Percentiles rank a stretch among this genome's conserved stretches.
Conservation (phyloP, 2,329 filamentous ascomycete genomes). For the Blumeria graminis region DNA sequence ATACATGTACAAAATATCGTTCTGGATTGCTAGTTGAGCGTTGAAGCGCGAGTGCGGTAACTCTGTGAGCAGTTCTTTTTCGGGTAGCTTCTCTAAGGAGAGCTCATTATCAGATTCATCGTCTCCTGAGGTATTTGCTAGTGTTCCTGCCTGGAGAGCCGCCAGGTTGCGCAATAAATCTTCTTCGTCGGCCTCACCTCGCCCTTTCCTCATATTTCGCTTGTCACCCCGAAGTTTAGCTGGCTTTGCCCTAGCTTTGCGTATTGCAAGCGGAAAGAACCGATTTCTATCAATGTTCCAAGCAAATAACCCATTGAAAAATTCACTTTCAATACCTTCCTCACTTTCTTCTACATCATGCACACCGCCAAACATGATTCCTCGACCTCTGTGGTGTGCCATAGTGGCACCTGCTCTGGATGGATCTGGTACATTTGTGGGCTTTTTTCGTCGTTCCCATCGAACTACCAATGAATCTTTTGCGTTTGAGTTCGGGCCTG, state of each 20-base stretch:
- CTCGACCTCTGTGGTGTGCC: slow-evolving; percentile 79
- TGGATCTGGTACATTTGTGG: slow-evolving; percentile 69
- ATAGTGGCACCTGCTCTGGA: slow-evolving; percentile 74
- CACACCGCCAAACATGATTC: slow-evolving; percentile 83
- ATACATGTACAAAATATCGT: slow-evolving; percentile 81
- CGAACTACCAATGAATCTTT: slow-evolving; percentile 47
- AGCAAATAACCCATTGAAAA: slow-evolving; percentile 76
- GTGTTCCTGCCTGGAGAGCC: slow-evolving; percentile 46
- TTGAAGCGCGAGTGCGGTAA: slow-evolving; percentile 84
- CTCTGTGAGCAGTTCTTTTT: slow-evolving; percentile 47
- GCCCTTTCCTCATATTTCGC: slow-evolving; percentile 37
- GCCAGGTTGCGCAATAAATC: slow-evolving; percentile 72
- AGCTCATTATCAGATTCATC: slow-evolving; percentile 24
- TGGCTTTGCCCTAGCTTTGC: slow-evolving; percentile 45
- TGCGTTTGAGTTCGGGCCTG: slow-evolving; percentile 38
- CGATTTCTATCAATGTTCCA: slow-evolving; percentile 93
- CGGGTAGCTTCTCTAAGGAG: slow-evolving; percentile 30
- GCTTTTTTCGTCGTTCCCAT: slow-evolving; percentile 86
- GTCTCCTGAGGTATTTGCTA: slow-evolving; percentile 28
- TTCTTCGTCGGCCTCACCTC: slow-evolving; percentile 75
- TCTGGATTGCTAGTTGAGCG: slow-evolving; percentile 69
- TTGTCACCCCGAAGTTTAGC: slow-evolving; percentile 34
- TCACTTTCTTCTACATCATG: slow-evolving; percentile 80
- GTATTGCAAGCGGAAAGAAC: slow-evolving; percentile 63
- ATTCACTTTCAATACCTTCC: slow-evolving; percentile 90